Evolutionary conservation across 805 yeast species (phyloP), one percentile per base, ranked within the genome.

Genomic region (Wickerhamiella azyma): DNA sequence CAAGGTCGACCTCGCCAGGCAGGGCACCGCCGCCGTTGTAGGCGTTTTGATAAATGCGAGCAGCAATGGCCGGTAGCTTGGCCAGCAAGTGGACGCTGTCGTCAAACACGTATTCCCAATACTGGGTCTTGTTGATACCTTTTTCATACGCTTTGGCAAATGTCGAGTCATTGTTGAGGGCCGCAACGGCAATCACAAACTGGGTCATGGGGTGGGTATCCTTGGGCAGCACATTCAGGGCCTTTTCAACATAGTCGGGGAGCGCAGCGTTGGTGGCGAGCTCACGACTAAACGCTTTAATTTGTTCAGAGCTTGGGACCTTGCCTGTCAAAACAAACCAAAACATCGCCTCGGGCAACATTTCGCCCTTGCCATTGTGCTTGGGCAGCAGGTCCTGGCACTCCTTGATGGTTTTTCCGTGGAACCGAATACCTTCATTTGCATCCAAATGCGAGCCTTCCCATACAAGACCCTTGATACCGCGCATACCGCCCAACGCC

Each of bases 131-230:
- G 58, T 76, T 68, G 48, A 79, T 74, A 51, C 89, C 88, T 52
- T 66, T 60, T 53, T 79, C 82, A 64, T 82, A 81, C 37, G 81
- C 81, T 63, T 70, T 69, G 48, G 86, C 85, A 66, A 81, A 81
- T 53, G 64, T 66, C 16, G 86, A 79, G 54, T 78, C 81, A 50
- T 78, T 71, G 66, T 80, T 81, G 62, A 82, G 70, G 36, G 86
- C 80, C 47, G 80, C 71, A 41, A 82, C 75, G 28, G 84, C 88
- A 59, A 82, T 79, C 41, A 85, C 73, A 57, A 81, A 70, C 62
- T 81, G 92, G 26, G 89, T 80, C 92, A 81, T 81, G 59, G 92
- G 92, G 64, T 81, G 92, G 61, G 81, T 68, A 54, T 75, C 70
- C 36, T 72, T 60, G 46, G 92, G 92, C 50, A 80, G 70, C 43